A percentile compares a stretch with the other conserved stretches of the same genome.
Evolutionary conservation across 495 filamentous ascomycete species (phyloP).

Genomic region (Aspergillus panamensis): DNA sequence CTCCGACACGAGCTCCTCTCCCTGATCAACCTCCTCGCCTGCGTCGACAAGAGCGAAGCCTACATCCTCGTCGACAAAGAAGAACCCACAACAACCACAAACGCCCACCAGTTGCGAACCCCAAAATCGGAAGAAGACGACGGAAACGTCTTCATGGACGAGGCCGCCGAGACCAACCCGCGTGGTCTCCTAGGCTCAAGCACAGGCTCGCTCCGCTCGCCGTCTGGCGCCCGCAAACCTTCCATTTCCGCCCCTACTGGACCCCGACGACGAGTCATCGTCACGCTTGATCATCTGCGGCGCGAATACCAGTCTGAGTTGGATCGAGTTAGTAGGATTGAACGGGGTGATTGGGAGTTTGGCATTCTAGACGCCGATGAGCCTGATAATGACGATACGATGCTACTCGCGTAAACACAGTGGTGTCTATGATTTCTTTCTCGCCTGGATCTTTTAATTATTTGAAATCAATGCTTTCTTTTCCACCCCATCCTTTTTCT

Average conservation of each 20-base stretch:
- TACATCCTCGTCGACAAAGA: conserved; percentile 59
- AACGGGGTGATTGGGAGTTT: conserved; percentile 61
- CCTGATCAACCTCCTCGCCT: conserved; percentile 83
- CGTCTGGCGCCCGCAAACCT: conserved; percentile 27
- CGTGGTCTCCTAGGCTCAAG: conserved; percentile 13
- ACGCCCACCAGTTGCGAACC: conserved; percentile 21
- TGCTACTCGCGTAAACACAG: conserved; percentile 35
- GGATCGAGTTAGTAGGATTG: conserved; percentile 65
- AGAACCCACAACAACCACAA: conserved; percentile 17
- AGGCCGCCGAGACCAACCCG: conserved; percentile 21
- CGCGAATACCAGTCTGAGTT: conserved; percentile 83
- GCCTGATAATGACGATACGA: conserved; percentile 42
- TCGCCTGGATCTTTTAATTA: not conserved
- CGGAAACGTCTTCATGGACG: conserved; percentile 44
- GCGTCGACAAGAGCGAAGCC: conserved; percentile 75
- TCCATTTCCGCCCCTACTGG: conserved; percentile 18
- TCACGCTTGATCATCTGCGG: conserved; percentile 79
- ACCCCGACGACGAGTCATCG: conserved; percentile 47
- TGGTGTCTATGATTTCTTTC: conserved; percentile 1
- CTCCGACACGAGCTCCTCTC: conserved; percentile 66
- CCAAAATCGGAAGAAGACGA: conserved; percentile 37
- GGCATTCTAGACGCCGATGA: conserved; percentile 35
- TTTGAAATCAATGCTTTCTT: not conserved
- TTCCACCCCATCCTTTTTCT: not conserved
- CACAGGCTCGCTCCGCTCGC: conserved; percentile 6